These are phyloP conservation scores for Hypoxylon sp. DNA, from an alignment of 2,329 filamentous ascomycete species.

Conservation along the genomic window DNA sequence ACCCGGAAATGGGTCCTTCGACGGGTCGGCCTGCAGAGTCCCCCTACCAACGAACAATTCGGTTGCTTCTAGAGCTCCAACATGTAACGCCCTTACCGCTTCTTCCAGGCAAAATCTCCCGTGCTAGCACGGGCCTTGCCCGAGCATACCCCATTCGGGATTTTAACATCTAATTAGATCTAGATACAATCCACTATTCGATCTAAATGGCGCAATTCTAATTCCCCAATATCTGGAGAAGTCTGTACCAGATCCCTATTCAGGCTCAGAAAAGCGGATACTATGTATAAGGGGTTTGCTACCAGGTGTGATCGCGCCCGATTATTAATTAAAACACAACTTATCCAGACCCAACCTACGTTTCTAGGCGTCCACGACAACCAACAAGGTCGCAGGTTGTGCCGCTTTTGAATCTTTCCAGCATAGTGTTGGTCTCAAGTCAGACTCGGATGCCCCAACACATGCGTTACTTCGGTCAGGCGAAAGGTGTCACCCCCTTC, in stretches of 20 bases:
- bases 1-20: background rate
- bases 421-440: conserved; percentile 3
- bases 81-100: background rate
- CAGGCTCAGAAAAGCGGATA: conserved; percentile 3
- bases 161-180: conserved; percentile 7
- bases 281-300: background rate
- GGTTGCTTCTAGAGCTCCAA: conserved; percentile 1
- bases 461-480: background rate
- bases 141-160: conserved; percentile 3
- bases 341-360: background rate
- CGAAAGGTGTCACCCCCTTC: background rate
- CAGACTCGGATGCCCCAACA: background rate
- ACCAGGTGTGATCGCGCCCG: conserved; percentile 1
- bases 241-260: background rate
- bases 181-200: conserved; percentile 9
- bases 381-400: background rate
- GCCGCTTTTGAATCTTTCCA: conserved; percentile 6
- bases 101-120: too few species aligned
- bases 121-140: background rate
- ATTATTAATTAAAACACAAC: background rate
- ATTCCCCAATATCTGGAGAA: conserved; percentile 5
- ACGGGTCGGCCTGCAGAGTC: background rate
- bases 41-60: conserved; percentile 11
- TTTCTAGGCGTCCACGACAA: conserved; percentile 2
- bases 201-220: conserved; percentile 11